phyloP scores from a whole-genome alignment of 495 filamentous ascomycete species.

The Penicillium dipodomyicola region DNA sequence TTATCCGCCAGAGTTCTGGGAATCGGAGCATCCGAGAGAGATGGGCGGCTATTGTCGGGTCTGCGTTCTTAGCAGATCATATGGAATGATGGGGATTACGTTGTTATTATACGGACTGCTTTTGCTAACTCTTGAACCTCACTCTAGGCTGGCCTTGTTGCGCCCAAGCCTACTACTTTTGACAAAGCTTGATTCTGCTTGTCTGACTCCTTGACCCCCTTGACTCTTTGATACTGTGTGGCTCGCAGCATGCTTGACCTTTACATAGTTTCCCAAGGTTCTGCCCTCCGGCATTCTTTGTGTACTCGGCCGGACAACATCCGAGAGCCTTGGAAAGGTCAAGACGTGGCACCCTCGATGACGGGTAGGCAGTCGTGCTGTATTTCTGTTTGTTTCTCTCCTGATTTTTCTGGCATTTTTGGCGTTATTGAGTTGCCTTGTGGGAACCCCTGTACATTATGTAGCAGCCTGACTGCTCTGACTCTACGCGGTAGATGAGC shows the following conservation, averaged over 20 bases:
- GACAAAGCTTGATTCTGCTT: conserved; percentile 22
- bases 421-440: conserved; percentile 35
- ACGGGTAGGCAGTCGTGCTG: neutral
- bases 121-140: conserved; percentile 2
- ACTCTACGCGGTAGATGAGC: conserved; percentile 5
- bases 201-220: neutral
- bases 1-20: neutral
- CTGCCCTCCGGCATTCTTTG: conserved; percentile 2
- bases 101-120: neutral
- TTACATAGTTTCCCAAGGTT: neutral
- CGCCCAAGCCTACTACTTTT: conserved; percentile 28
- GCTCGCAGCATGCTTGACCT: neutral
- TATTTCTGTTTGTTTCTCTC: conserved; percentile 8
- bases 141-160: conserved; percentile 33
- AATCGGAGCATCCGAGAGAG: neutral
- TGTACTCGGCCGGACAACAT: conserved; percentile 1
- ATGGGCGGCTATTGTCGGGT: neutral
- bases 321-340: conserved; percentile 4
- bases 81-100: neutral
- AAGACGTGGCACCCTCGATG: neutral
- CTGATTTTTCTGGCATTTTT: conserved; percentile 32
- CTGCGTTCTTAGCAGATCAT: neutral
- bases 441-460: conserved; percentile 21
- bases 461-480: conserved; percentile 10
- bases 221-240: conserved; percentile 1